Percentiles rank a stretch among this genome's conserved stretches.
These are phyloP conservation scores for Amanita rimosa DNA, from an alignment of 768 basidiomycete genomes.

Conservation along the genomic window DNA sequence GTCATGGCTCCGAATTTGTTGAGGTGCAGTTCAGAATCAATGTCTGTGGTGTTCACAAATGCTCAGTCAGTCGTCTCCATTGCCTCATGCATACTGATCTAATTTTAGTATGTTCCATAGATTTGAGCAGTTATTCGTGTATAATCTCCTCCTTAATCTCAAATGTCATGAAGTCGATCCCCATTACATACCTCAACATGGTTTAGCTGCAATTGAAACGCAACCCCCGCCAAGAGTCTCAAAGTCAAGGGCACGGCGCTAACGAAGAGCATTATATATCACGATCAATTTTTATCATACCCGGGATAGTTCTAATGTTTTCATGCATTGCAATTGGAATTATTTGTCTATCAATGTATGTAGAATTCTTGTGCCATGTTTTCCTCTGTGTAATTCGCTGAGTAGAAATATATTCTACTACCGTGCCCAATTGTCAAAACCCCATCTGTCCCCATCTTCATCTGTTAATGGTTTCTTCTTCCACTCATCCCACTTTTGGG, in stretches of 20 bases:
- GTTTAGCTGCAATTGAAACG: conserved; percentile 55
- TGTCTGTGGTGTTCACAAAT: conserved; percentile 85
- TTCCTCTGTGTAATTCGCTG: neutral
- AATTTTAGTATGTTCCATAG: conserved; percentile 22
- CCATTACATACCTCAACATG: conserved; percentile 70
- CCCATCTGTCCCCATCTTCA: conserved; percentile 27
- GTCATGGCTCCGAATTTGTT: conserved; percentile 91
- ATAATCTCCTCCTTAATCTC: conserved; percentile 73
- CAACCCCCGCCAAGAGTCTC: conserved; percentile 32
- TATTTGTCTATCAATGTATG: conserved; percentile 1
- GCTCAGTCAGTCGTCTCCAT: conserved; percentile 54
- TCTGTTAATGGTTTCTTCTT: conserved; percentile 23
- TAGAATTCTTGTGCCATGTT: neutral
- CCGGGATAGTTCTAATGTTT: conserved; percentile 3
- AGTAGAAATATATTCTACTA: neutral
- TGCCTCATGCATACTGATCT: neutral
- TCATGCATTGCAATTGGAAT: conserved; percentile 3
- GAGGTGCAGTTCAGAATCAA: conserved; percentile 78
- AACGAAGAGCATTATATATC: conserved; percentile 1
- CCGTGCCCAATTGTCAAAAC: conserved; percentile 37
- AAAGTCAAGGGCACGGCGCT: conserved; percentile 46
- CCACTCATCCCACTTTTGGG: conserved; percentile 34
- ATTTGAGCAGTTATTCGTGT: conserved; percentile 84
- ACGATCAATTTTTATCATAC: neutral
- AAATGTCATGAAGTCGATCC: conserved; percentile 66